Evolutionary conservation across 169 alveolate genomes (phyloP), one percentile per base, ranked within the genome.

Genomic region (Pseudocohnilembus persalinus): DNA sequence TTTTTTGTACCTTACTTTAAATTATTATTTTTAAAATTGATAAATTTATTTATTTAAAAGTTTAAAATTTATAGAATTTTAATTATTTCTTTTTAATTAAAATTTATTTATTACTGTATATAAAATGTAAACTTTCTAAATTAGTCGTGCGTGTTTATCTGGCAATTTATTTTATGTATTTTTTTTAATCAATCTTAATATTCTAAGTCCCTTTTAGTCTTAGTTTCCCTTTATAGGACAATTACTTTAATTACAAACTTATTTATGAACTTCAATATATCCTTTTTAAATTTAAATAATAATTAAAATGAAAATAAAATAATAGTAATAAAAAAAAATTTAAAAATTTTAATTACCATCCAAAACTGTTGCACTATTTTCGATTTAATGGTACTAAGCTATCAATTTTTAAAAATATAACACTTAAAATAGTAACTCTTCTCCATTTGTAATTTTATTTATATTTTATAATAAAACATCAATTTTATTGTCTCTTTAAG

Each of bases 1-100:
- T 88, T 88, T 77, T 88, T 87, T n/a, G 88, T 83, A 6, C 95
- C 92, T 74, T 88, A 76, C 74, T 83, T 88, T 86, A 85, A 91
- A 85, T 88, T 91, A 35, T 65, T 65, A 27, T 84, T 75, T 0
- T 79, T 80, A 6, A 84, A 65, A 31, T 84, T 63, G 26, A 84
- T 77, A 27, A 84, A n/a, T n/a, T n/a, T n/a, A n/a, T n/a, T n/a
- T n/a, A n/a, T n/a, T n/a, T n/a, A n/a, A n/a, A n/a, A n/a, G n/a
- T n/a, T n/a, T n/a, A n/a, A n/a, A n/a, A n/a, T n/a, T n/a, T n/a
- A n/a, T n/a, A n/a, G n/a, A n/a, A n/a, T n/a, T n/a, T n/a, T n/a
- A n/a, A n/a, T n/a, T n/a, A n/a, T n/a, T n/a, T n/a, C n/a, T n/a
- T n/a, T n/a, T n/a, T n/a, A n/a, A n/a, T n/a, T n/a, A n/a, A n/a